Percentiles rank a stretch among this genome's conserved stretches.
These are phyloP conservation scores for Mycena capillaripes DNA, from an alignment of 768 basidiomycete species.

Conservation along the genomic window DNA sequence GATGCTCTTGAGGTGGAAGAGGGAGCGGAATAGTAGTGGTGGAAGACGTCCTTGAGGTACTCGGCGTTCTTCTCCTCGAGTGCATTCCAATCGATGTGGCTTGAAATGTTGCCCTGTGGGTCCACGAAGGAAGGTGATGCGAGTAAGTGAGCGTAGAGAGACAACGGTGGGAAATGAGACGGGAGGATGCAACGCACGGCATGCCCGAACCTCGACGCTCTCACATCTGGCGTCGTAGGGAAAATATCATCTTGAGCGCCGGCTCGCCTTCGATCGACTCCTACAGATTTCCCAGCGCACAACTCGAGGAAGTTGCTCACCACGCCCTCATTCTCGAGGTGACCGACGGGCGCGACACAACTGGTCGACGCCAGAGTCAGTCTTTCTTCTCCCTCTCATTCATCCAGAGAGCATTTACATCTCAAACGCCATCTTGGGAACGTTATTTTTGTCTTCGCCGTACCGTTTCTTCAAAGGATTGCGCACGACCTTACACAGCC, in stretches of 20 bases:
- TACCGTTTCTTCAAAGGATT: not conserved
- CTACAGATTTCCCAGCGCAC: slow-evolving; percentile 4
- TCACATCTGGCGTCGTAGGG: not conserved
- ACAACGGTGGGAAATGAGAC: not conserved
- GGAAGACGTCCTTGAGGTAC: not conserved
- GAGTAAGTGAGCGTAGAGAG: not conserved
- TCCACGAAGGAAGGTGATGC: not conserved
- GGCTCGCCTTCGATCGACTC: slow-evolving; percentile 8
- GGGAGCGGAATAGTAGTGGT: not conserved
- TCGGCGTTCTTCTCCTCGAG: not conserved
- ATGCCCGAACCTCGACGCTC: not conserved
- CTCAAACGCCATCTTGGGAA: slow-evolving; percentile 4
- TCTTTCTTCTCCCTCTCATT: not conserved
- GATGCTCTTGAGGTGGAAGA: slow-evolving; percentile 15
- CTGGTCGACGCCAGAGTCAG: not conserved
- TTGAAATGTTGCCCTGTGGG: not conserved
- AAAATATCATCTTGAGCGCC: slow-evolving; percentile 13
- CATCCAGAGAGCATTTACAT: not conserved
- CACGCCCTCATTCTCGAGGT: not conserved
- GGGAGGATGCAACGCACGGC: not conserved
- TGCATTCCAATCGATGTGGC: not conserved
- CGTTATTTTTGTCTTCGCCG: not conserved
- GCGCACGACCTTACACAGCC: not conserved
- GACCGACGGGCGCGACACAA: slow-evolving; percentile 7
- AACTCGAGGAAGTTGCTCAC: slow-evolving; percentile 16